phyloP scores from a whole-genome alignment of 495 filamentous ascomycete genomes.

The Pyrenula massariospora region DNA sequence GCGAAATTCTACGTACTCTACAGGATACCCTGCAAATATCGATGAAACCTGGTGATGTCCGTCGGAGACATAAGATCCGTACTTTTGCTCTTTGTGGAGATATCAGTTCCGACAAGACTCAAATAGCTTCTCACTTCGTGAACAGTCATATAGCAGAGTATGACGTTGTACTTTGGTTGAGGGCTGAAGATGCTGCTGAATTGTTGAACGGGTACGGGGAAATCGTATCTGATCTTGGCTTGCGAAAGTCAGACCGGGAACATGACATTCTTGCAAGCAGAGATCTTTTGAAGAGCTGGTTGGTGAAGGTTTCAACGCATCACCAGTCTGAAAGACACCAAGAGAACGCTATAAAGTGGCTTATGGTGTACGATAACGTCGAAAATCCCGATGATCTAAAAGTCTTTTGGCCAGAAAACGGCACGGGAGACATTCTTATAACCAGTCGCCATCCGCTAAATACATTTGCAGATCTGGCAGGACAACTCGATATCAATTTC shows the following conservation, averaged over 20 bases:
- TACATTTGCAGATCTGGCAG: slow-evolving; percentile 1
- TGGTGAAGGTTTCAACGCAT: slow-evolving; percentile 18
- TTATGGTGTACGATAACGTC: slow-evolving; percentile 29
- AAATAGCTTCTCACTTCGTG: slow-evolving; percentile 22
- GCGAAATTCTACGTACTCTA: neutral
- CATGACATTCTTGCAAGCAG: slow-evolving; percentile 17
- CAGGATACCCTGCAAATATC: no score
- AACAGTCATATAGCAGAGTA: slow-evolving; percentile 12
- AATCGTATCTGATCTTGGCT: slow-evolving; percentile 19
- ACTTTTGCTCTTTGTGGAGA: slow-evolving; percentile 24
- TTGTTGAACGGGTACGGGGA: slow-evolving; percentile 17
- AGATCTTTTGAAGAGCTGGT: slow-evolving; percentile 24
- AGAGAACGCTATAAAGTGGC: slow-evolving; percentile 15
- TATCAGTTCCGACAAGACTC: slow-evolving; percentile 29
- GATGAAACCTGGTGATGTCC: no score
- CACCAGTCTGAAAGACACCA: slow-evolving; percentile 1
- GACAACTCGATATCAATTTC: neutral
- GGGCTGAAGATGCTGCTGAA: slow-evolving; percentile 19
- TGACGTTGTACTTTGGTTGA: slow-evolving; percentile 30
- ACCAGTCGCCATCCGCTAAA: slow-evolving; percentile 21
- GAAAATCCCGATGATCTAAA: slow-evolving; percentile 18
- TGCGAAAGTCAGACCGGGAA: slow-evolving; percentile 16
- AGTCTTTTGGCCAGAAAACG: slow-evolving; percentile 20
- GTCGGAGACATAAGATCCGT: no score
- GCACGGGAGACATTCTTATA: slow-evolving; percentile 24